Evolutionary conservation across 805 yeast genomes (phyloP).

Genomic region (Candida alai): DNA sequence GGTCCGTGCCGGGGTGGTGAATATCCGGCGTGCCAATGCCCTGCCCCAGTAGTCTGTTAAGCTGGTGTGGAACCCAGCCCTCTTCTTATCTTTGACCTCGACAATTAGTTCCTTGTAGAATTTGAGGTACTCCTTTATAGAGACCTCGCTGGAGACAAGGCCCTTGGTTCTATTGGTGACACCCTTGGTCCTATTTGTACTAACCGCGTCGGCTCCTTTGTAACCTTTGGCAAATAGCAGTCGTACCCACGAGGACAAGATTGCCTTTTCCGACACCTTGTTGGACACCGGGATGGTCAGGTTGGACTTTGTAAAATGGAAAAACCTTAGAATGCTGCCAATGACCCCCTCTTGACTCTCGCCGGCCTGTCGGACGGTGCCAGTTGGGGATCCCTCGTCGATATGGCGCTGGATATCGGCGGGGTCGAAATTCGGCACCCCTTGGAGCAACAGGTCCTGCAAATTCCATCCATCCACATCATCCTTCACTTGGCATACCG

Average conservation of each 20-base stretch:
- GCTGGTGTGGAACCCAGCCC: constrained; percentile 51
- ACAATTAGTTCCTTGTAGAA: constrained; percentile 52
- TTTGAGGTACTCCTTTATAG: constrained; percentile 25
- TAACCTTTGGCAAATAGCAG: constrained; percentile 1
- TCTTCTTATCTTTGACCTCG: constrained; percentile 50
- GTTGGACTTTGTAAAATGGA: constrained; percentile 3
- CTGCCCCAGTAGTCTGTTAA: constrained; percentile 70
- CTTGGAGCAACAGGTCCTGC: constrained; percentile 48
- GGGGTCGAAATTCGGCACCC: constrained; percentile 52
- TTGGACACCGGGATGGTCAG: constrained; percentile 4
- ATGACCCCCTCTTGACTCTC: constrained; percentile 1
- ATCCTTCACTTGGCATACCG: constrained; percentile 20
- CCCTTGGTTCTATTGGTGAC: not conserved
- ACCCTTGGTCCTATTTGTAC: not conserved
- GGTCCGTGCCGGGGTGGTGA: constrained; percentile 30
- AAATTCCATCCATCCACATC: constrained; percentile 37
- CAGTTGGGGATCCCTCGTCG: too few relatives aligned
- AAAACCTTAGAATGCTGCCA: constrained; percentile 2
- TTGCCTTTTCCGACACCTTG: constrained; percentile 1
- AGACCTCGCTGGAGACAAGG: constrained; percentile 1
- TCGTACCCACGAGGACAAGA: constrained; percentile 4
- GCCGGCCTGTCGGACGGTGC: not conserved
- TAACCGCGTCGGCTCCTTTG: not conserved
- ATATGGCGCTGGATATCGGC: constrained; percentile 5
- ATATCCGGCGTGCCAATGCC: constrained; percentile 49